Conservation (phyloP, 371 early-diverging fungal genomes). For the Apophysomyces sp. region DNA sequence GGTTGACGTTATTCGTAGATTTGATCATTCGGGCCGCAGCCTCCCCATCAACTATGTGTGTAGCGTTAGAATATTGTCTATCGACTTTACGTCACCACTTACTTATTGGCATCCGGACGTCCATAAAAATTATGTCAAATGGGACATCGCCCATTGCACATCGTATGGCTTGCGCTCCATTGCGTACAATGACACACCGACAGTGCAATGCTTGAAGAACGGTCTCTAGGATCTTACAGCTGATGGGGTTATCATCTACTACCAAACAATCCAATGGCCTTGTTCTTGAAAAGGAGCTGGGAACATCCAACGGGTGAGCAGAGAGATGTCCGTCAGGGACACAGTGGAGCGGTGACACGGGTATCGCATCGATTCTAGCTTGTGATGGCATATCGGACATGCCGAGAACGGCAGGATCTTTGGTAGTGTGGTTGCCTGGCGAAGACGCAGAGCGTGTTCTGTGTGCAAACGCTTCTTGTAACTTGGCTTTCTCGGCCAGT, state of each 20-base stretch:
- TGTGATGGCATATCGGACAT: background rate
- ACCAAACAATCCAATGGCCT: constrained; percentile 63
- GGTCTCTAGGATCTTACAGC: constrained; percentile 85
- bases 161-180: constrained; percentile 90
- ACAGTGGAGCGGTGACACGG: background rate
- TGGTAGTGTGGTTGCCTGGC: background rate
- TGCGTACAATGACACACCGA: constrained; percentile 80
- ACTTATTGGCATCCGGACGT: constrained; percentile 89
- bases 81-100: constrained; percentile 29
- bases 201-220: constrained; percentile 75
- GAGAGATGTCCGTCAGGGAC: background rate
- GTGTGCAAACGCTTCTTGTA: background rate
- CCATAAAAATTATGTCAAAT: constrained; percentile 93
- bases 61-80: background rate
- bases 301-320: background rate
- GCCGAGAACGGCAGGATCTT: background rate
- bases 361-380: background rate
- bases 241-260: constrained; percentile 91
- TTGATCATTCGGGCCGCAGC: constrained; percentile 93
- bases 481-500: background rate
- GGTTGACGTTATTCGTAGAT: constrained; percentile 80
- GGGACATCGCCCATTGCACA: constrained; percentile 85
- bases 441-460: constrained; percentile 5
- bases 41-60: constrained; percentile 79
- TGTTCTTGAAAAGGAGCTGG: background rate